phyloP scores from a whole-genome alignment of 129 eudicot species.

The Escallonia rubra region DNA sequence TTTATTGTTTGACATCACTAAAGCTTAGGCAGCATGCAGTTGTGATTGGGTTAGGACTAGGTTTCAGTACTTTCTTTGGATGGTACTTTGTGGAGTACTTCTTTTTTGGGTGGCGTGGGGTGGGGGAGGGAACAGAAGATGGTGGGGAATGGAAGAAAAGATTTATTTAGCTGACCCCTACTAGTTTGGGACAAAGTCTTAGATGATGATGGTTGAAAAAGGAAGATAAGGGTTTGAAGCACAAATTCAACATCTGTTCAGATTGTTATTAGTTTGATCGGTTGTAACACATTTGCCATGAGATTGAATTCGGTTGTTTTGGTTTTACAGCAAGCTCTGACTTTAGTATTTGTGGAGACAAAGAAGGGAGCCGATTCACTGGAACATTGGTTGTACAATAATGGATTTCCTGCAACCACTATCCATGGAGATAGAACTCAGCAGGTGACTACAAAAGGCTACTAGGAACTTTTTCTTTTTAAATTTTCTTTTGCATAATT shows the following conservation, averaged over 20 bases:
- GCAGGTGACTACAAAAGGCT: constrained; percentile 28
- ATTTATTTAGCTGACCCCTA: too few relatives aligned
- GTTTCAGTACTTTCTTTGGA: neutral
- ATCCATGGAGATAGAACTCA: constrained; percentile 63
- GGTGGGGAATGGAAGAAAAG: too few relatives aligned
- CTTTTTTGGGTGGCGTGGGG: too few relatives aligned
- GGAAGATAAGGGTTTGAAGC: too few relatives aligned
- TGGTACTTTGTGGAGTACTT: constrained; percentile 3
- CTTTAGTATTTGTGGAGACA: constrained; percentile 71
- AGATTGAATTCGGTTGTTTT: constrained; percentile 1
- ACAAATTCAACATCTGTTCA: too few relatives aligned
- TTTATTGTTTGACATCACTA: too few relatives aligned
- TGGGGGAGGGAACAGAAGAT: too few relatives aligned
- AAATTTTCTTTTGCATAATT: too few relatives aligned
- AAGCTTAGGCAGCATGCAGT: neutral
- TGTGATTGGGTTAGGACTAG: neutral
- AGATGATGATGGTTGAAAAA: too few relatives aligned
- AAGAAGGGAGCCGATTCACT: constrained; percentile 85
- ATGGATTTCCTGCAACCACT: constrained; percentile 64
- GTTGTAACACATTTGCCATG: neutral
- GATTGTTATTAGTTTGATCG: neutral
- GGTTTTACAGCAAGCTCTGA: constrained; percentile 39
- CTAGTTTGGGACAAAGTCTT: too few relatives aligned
- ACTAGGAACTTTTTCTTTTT: too few relatives aligned
- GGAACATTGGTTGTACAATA: constrained; percentile 56